These are phyloP conservation scores for Aspergillus fischeri DNA, from an alignment of 2,329 filamentous ascomycete genomes.

Conservation along the genomic window DNA sequence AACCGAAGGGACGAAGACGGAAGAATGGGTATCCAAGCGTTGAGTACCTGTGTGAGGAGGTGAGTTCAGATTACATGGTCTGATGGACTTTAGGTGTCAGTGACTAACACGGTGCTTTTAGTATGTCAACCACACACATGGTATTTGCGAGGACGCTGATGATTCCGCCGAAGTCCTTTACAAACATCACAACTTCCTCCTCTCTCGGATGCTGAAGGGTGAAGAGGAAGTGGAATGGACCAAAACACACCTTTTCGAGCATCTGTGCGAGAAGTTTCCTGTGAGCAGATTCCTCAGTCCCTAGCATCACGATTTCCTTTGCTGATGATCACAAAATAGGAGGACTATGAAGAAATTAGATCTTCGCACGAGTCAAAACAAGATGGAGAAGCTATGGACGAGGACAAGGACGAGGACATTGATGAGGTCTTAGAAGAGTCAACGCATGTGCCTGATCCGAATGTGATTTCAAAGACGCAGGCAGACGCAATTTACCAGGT, in stretches of 20 bases:
- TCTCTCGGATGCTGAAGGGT: slow-evolving; percentile 45
- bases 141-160: slow-evolving; percentile 41
- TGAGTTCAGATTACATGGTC: slow-evolving; percentile 16
- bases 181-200: slow-evolving; percentile 43
- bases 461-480: slow-evolving; percentile 29
- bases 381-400: slow-evolving; percentile 13
- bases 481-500: slow-evolving; percentile 35
- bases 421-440: slow-evolving; percentile 17
- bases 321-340: slow-evolving; percentile 19
- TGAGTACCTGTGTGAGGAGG: slow-evolving; percentile 39
- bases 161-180: slow-evolving; percentile 46
- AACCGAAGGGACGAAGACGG: slow-evolving; percentile 34
- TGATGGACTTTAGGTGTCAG: background rate
- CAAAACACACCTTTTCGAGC: slow-evolving; percentile 40
- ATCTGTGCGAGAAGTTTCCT: slow-evolving; percentile 41
- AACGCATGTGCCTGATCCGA: slow-evolving; percentile 22
- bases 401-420: slow-evolving; percentile 13
- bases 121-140: slow-evolving; percentile 42
- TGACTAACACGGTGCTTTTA: slow-evolving; percentile 13
- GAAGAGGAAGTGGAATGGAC: slow-evolving; percentile 44
- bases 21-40: slow-evolving; percentile 33
- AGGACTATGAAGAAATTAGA: slow-evolving; percentile 31
- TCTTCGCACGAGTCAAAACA: slow-evolving; percentile 20
- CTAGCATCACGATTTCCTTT: background rate
- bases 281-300: slow-evolving; percentile 21